Base-by-base conservation (phyloP, 2,329 filamentous ascomycete species). In the Aspergillus nomiae region DNA sequence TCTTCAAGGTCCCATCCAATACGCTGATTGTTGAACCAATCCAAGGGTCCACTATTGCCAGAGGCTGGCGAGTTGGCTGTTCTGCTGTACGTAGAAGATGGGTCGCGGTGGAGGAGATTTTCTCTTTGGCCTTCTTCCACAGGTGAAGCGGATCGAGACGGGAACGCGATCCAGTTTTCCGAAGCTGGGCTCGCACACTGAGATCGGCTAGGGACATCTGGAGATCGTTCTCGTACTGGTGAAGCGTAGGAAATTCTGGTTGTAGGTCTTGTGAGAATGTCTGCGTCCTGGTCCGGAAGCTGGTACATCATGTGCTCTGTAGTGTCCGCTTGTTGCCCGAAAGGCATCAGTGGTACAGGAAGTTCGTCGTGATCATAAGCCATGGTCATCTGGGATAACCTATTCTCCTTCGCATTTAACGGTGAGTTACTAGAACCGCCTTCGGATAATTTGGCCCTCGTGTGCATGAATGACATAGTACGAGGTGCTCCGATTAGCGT, bases 391-490 rank as follows among this genome's bases (percentile, higher is more conserved):
- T 85, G 85, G 11, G 83, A 76, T 19, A 84, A 76, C 19, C 77
- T 77, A 21, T 82, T 78, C 26, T 80, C 80, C 48, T 75, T 72
- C 11, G 71, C 80, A 65, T 82, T 83, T 11, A 87, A 84, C 14
- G 83, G 82, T 10, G 79, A 78, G 16, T 82, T 84, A 64, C 83
- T 85, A 28, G 79, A 80, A 55, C 84, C 77, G 4, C 86, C 87
- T 36, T 85, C 84, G 12, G 85, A 84, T 2, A 89, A 92, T 54
- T 85, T 81, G 19, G 82, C 84, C 38, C 93, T 87, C 0, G 91
- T 96, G 73, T 95, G 89, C 78, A 91, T 86, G 77, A 96, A 97
- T 0, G 93, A 89, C 56, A 97, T 83, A 0, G 85, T 85, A 0
- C 80, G 77, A 60, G 78, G 77, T 63, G 78, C 66, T 4, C 75